Base-by-base conservation (phyloP, 345 rosid species). In the Eutrema japonicum region DNA sequence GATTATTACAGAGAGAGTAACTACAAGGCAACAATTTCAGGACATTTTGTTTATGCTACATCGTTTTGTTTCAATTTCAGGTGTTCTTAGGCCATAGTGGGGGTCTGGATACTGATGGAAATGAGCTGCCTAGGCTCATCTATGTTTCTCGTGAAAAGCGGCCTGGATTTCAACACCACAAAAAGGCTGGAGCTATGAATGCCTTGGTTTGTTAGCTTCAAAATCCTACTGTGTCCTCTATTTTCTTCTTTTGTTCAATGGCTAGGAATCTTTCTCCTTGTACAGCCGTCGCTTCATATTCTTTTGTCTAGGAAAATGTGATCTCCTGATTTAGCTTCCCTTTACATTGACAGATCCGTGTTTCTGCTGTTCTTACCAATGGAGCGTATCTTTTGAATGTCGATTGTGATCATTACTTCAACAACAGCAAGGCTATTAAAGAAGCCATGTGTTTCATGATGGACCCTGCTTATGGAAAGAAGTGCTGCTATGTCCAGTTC, bases 371-470 rank as follows among this genome's bases (percentile, higher is more conserved):
- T 68, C 84, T 95, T 68, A 95, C 99, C 77, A 95, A 95, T 77
- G 99, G 99, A 74, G 99, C 99, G 41, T 95, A 84, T 85, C 89
- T 95, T 75, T 78, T 95, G 90, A 95, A 95, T 41, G 99, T 95
- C 0, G 99, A 95, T 79, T 95, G 99, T 88, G 99, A 95, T 88
- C 99, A 95, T 87, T 95, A 95, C 97, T 95, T 95, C 82, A 95
- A 95, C 60, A 95, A 92, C 84, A 89, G 99, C 75, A 95, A 95
- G 81, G 98, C 98, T 83, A 85, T 95, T 64, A 95, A 84, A 82
- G 98, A 95, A 83, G 99, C 99, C 70, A 95, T 95, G 99, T 95
- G 99, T 76, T 95, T 95, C 91, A 72, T 95, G 93, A 95, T 95
- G 99, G 99, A 95, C 77, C 97, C 99, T 29, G 84, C 70, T 51